These are phyloP conservation scores for Lactifluus volemus DNA, from an alignment of 768 basidiomycete species.

Conservation along the genomic window DNA sequence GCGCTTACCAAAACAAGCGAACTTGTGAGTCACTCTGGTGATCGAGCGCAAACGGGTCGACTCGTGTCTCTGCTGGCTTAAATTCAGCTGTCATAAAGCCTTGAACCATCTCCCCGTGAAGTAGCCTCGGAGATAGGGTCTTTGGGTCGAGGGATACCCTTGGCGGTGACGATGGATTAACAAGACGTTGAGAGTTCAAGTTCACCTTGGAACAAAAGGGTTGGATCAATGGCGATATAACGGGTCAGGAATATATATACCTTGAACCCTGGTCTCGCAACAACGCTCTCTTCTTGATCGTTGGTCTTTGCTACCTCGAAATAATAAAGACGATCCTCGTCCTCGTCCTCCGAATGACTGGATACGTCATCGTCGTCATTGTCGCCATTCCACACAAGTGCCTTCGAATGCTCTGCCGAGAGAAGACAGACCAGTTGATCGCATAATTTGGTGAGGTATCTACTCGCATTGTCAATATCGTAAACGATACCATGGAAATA, in stretches of 20 bases:
- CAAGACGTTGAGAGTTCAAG: background rate
- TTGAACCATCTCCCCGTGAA: background rate
- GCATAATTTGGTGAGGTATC: constrained; percentile 22
- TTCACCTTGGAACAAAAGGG: background rate
- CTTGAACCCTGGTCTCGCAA: constrained; percentile 35
- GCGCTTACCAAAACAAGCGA: constrained; percentile 3
- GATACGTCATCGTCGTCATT: constrained; percentile 23
- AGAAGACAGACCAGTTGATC: constrained; percentile 48
- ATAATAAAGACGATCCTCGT: constrained; percentile 40
- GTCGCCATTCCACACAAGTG: constrained; percentile 38
- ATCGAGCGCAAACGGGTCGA: background rate
- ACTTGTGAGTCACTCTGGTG: constrained; percentile 1
- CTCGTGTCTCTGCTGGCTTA: background rate
- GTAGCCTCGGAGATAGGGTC: background rate
- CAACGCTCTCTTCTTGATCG: constrained; percentile 48
- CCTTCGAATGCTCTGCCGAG: constrained; percentile 38
- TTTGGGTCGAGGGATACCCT: background rate
- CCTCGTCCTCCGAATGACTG: constrained; percentile 34
- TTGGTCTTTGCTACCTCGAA: constrained; percentile 49
- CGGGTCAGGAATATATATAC: constrained; percentile 25
- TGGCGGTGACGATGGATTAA: background rate
- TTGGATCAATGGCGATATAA: background rate
- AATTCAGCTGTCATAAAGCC: background rate
- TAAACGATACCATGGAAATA: background rate
- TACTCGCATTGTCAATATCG: background rate